Conservation (phyloP, 2,329 filamentous ascomycete genomes). For the Mycosphaerella arachidis region DNA sequence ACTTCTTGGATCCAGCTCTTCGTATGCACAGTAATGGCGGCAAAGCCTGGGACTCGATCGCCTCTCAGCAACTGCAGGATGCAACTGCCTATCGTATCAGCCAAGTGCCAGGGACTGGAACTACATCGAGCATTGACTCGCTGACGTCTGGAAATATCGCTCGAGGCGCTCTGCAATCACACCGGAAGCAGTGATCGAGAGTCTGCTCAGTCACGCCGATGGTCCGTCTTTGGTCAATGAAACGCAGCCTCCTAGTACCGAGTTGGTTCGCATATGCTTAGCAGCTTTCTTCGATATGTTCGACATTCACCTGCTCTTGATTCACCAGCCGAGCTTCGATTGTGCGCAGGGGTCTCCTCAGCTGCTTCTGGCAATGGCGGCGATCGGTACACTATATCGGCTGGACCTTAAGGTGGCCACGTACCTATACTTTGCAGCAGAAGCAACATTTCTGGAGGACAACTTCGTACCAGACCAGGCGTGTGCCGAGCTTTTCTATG, state of each 20-base stretch:
- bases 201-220: not conserved
- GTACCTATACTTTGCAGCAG: conserved; percentile 2
- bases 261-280: not conserved
- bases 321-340: not conserved
- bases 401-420: not conserved
- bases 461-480: not conserved
- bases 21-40: not conserved
- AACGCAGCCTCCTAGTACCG: not conserved
- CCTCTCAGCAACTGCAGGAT: not conserved
- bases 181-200: not conserved
- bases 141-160: not conserved
- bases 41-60: not conserved
- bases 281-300: conserved; percentile 2
- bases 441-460: not conserved
- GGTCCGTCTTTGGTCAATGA: not conserved
- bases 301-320: conserved; percentile 3
- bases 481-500: conserved; percentile 5
- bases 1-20: not conserved
- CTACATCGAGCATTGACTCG: not conserved
- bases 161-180: not conserved
- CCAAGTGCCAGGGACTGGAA: not conserved
- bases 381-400: conserved; percentile 1
- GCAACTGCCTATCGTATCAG: not conserved
- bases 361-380: not conserved
- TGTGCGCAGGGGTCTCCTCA: not conserved